phyloP scores from a whole-genome alignment of 169 alveolate species.

The Plasmodium gonderi region DNA sequence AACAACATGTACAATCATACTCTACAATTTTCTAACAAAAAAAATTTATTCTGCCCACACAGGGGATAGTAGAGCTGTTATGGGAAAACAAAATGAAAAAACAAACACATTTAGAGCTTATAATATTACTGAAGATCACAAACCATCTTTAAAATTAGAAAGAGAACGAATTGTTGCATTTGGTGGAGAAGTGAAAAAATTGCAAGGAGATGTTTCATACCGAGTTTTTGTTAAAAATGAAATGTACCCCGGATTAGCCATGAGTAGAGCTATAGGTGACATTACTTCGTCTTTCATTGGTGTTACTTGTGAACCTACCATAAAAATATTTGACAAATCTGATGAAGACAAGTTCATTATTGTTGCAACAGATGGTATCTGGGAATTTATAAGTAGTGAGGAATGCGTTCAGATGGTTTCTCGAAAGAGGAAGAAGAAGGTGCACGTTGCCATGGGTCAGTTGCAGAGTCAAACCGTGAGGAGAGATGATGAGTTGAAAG shows the following conservation, averaged over 20 bases:
- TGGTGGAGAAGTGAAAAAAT: constrained; percentile 90
- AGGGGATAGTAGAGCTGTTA: constrained; percentile 86
- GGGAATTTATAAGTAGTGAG: constrained; percentile 82
- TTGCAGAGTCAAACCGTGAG: background rate
- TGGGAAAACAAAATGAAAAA: constrained; percentile 78
- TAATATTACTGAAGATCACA: constrained; percentile 87
- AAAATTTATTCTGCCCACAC: constrained; percentile 83
- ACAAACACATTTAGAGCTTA: constrained; percentile 77
- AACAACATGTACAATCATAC: constrained; percentile 82
- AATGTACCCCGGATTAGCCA: constrained; percentile 91
- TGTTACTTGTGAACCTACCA: constrained; percentile 90
- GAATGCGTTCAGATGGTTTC: constrained; percentile 77
- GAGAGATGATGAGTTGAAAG: background rate
- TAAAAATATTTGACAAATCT: constrained; percentile 74
- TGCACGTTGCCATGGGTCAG: constrained; percentile 66
- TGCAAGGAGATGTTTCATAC: constrained; percentile 88
- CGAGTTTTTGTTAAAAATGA: constrained; percentile 87
- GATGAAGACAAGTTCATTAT: constrained; percentile 77
- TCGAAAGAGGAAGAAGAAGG: constrained; percentile 60
- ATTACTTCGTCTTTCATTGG: constrained; percentile 90
- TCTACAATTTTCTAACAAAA: constrained; percentile 74
- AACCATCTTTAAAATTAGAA: constrained; percentile 87
- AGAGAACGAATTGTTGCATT: constrained; percentile 85
- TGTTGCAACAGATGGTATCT: constrained; percentile 84
- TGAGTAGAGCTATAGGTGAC: constrained; percentile 94